phyloP scores from a whole-genome alignment of 1,139 yeast species.

The Candida pseudoviswanathii region DNA sequence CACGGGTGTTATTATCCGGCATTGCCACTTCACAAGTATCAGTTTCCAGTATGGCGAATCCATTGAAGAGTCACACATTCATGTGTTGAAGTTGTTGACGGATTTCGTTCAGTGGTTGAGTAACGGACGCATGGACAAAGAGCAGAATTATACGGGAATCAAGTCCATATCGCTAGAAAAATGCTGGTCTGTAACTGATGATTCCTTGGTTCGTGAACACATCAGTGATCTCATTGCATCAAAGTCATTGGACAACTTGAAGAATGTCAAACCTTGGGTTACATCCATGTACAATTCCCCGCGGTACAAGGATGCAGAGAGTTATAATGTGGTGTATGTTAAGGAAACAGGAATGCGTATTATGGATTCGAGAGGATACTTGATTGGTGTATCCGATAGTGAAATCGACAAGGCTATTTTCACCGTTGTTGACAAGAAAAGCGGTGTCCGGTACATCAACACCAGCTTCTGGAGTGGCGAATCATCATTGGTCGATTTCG shows the following conservation, averaged over 20 bases:
- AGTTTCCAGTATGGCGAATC: constrained; percentile 34
- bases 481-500: constrained; percentile 30
- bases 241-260: neutral
- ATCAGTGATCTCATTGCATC: constrained; percentile 12
- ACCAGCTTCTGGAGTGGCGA: constrained; percentile 33
- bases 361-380: constrained; percentile 10
- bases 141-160: constrained; percentile 9
- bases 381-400: constrained; percentile 9
- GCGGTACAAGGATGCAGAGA: constrained; percentile 22
- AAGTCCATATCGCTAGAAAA: constrained; percentile 23
- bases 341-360: constrained; percentile 9
- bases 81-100: constrained; percentile 25
- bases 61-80: constrained; percentile 29
- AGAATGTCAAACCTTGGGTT: constrained; percentile 18
- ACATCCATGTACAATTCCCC: constrained; percentile 27
- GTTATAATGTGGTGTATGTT: constrained; percentile 13
- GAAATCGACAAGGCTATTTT: constrained; percentile 9
- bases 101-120: constrained; percentile 21
- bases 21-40: constrained; percentile 18
- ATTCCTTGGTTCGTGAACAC: constrained; percentile 24
- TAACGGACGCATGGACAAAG: constrained; percentile 1
- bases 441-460: neutral
- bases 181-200: constrained; percentile 39
- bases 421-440: constrained; percentile 3
- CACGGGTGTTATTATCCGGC: constrained; percentile 17